Base-by-base conservation (phyloP, 2,329 filamentous ascomycete species). In the Trichoderma pleuroti region DNA sequence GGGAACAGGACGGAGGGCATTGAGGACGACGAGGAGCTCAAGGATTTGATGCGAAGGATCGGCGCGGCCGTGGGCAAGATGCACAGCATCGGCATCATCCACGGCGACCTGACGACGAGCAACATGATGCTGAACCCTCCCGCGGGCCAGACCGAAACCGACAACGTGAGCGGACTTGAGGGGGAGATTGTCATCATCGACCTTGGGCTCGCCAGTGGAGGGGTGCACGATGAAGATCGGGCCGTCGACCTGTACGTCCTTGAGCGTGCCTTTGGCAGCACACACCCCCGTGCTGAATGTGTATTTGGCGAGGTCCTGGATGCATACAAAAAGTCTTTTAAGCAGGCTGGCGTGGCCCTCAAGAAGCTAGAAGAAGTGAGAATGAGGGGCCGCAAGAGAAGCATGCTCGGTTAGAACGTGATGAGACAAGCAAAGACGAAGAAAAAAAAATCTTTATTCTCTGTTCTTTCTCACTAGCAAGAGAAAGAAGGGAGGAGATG, bases 171-270 rank as follows among this genome's bases (percentile, higher is more conserved):
- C 24, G 71, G 76, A 2, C 76, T 90, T 70, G 85, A 88, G 1
- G 94, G 93, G 2, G 91, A 97, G 67, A 87, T 99, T 71, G 90
- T 97, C 26, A 84, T 98, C 46, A 98, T 98, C 79, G 96, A 99
- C 82, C 97, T 99, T 78, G 96, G 96, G 0, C 88, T 99, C 24
- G 94, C 94, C 16, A 91, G 88, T 75, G 92, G 95, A 81, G 93
- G 90, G 72, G 83, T 88, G 21, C 90, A 92, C 74, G 95, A 98
- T 69, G 96, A 99, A 82, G 96, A 99, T 79, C 88, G 94, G 69
- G 96, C 96, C 0, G 96, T 99, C 49, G 96, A 99, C 83, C 81
- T 99, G 68, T 99, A 99, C 80, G 96, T 99, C 12, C 84, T 99
- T 60, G 96, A 99, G 81, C 86, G 96, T 67, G 96, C 96, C 1